Conservation (phyloP, 768 basidiomycete genomes). For the Strobilomyces dryophilus region DNA sequence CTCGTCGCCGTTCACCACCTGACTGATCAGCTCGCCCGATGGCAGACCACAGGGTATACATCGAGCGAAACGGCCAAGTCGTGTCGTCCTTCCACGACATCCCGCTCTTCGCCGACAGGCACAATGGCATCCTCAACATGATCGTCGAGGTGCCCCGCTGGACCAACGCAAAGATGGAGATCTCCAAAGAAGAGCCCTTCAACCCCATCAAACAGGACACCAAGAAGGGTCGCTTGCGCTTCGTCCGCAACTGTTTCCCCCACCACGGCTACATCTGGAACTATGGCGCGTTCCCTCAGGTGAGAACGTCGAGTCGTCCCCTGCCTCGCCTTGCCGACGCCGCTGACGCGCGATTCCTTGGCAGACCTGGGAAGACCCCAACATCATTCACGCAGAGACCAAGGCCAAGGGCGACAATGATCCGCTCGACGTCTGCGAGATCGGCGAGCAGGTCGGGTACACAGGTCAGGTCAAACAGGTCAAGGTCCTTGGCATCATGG, state of each 20-base stretch:
- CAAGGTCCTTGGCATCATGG: slow-evolving; percentile 99
- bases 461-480: slow-evolving; percentile 98
- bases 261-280: slow-evolving; percentile 99
- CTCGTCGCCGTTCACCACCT: background rate
- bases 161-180: slow-evolving; percentile 99
- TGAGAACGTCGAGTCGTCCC: slow-evolving; percentile 18
- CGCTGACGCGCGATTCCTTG: background rate
- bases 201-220: slow-evolving; percentile 99
- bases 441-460: slow-evolving; percentile 97
- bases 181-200: slow-evolving; percentile 96
- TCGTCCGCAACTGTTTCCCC: slow-evolving; percentile 99
- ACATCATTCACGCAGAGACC: slow-evolving; percentile 84
- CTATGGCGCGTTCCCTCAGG: slow-evolving; percentile 99
- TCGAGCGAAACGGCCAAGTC: slow-evolving; percentile 85
- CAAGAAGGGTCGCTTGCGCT: slow-evolving; percentile 94
- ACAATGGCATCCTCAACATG: slow-evolving; percentile 97
- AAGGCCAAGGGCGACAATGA: slow-evolving; percentile 99
- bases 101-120: slow-evolving; percentile 95
- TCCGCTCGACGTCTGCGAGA: slow-evolving; percentile 99
- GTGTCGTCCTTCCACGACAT: slow-evolving; percentile 93
- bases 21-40: slow-evolving; percentile 21
- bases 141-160: slow-evolving; percentile 97
- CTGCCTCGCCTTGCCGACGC: no score
- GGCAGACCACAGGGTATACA: slow-evolving; percentile 90
- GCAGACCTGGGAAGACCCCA: slow-evolving; percentile 98